Evolutionary conservation across 495 filamentous ascomycete genomes (phyloP).

Genomic region (Xylaria scruposa): DNA sequence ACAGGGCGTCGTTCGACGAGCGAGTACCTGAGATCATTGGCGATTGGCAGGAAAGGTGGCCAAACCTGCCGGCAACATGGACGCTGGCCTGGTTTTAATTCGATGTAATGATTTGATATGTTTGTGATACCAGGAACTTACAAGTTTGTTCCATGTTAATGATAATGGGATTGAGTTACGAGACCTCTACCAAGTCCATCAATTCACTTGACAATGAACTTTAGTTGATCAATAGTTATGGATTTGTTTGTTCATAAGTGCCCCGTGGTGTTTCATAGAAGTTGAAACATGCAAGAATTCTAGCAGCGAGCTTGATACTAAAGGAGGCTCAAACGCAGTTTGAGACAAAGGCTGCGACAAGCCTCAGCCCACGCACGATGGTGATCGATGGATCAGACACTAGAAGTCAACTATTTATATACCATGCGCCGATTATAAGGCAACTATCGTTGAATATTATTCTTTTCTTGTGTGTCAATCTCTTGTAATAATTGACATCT

Average conservation of each 20-base stretch:
- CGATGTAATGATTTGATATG: conserved; percentile 17
- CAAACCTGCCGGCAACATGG: conserved; percentile 89
- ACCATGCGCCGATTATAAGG: background rate
- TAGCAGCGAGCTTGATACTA: background rate
- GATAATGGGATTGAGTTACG: background rate
- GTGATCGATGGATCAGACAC: background rate
- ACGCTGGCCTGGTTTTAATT: conserved; percentile 90
- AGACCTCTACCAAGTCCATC: background rate
- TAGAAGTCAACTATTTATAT: background rate
- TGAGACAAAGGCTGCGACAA: conserved; percentile 24
- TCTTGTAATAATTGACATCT: background rate
- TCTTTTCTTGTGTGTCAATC: no score
- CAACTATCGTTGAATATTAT: background rate
- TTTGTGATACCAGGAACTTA: conserved; percentile 40
- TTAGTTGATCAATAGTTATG: background rate
- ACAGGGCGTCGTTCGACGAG: conserved; percentile 84
- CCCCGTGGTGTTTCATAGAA: background rate
- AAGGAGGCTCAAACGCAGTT: conserved; percentile 24
- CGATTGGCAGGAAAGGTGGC: conserved; percentile 97
- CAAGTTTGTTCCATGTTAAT: conserved; percentile 27
- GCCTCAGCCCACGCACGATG: conserved; percentile 11
- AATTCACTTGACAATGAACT: background rate
- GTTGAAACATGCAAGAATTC: conserved; percentile 15
- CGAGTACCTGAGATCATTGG: conserved; percentile 90
- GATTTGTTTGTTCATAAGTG: background rate